Evolutionary conservation across 108 stramenopile genomes (phyloP).

Genomic region (Cyclostephanos tholiformis): DNA sequence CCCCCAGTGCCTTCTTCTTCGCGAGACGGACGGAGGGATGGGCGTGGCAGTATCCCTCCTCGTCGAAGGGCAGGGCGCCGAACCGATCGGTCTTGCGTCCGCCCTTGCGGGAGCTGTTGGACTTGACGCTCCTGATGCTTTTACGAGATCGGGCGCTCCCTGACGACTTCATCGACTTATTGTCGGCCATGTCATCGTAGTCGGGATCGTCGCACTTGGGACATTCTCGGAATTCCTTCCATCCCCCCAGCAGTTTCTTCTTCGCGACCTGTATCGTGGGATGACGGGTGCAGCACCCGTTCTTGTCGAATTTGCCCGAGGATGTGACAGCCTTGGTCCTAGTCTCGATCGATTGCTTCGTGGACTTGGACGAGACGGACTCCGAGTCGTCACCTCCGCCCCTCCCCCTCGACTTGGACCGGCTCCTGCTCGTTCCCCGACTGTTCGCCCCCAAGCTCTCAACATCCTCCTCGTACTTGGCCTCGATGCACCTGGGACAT

Average conservation of each 20-base stretch:
- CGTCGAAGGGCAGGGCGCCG: constrained; percentile 45
- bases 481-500: constrained; percentile 52
- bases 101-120: constrained; percentile 24
- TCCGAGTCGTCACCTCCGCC: constrained; percentile 2
- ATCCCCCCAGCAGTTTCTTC: constrained; percentile 48
- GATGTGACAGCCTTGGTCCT: constrained; percentile 33
- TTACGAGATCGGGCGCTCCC: constrained; percentile 8
- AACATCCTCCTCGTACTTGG: constrained; percentile 40
- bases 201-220: constrained; percentile 45
- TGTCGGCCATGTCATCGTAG: constrained; percentile 45
- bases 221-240: constrained; percentile 47
- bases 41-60: constrained; percentile 50
- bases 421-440: background rate
- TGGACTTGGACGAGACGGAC: constrained; percentile 24
- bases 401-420: constrained; percentile 11
- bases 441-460: background rate
- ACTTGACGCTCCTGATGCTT: constrained; percentile 12
- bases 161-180: constrained; percentile 11
- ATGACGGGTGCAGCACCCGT: constrained; percentile 50
- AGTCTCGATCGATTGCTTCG: constrained; percentile 27
- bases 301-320: constrained; percentile 44
- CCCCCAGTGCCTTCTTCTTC: constrained; percentile 52
- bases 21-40: constrained; percentile 43
- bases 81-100: constrained; percentile 43
- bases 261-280: constrained; percentile 45